These are phyloP conservation scores for Kwoniella mangroviensis DNA, from an alignment of 768 basidiomycete species.

Conservation along the genomic window DNA sequence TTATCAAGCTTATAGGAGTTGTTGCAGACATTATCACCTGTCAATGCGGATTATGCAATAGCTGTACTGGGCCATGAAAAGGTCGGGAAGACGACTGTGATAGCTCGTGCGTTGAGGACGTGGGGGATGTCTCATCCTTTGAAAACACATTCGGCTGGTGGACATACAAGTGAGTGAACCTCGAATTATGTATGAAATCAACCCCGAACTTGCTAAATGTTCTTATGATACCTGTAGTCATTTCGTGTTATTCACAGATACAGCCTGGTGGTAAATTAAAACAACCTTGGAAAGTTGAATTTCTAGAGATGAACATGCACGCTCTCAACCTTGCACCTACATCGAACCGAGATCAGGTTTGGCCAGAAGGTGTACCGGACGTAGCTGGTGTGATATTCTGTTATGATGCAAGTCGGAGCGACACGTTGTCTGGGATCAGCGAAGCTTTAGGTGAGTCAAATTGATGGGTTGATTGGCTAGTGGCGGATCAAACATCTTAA, in stretches of 20 bases:
- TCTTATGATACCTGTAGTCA: slow-evolving; percentile 19
- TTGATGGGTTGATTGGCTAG: neutral
- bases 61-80: slow-evolving; percentile 77
- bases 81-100: slow-evolving; percentile 84
- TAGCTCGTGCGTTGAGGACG: slow-evolving; percentile 73
- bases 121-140: slow-evolving; percentile 57
- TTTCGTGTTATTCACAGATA: slow-evolving; percentile 36
- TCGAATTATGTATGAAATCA: neutral
- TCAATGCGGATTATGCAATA: slow-evolving; percentile 58
- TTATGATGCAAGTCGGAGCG: slow-evolving; percentile 71
- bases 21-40: neutral
- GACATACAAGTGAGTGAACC: slow-evolving; percentile 39
- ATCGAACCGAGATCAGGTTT: slow-evolving; percentile 19
- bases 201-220: neutral
- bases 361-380: slow-evolving; percentile 60
- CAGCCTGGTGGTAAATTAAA: slow-evolving; percentile 46
- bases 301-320: slow-evolving; percentile 53
- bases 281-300: slow-evolving; percentile 44
- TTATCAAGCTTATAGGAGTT: neutral
- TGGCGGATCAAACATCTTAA: neutral
- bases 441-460: slow-evolving; percentile 69
- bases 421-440: slow-evolving; percentile 71
- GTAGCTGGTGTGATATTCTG: slow-evolving; percentile 83
- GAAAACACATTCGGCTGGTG: slow-evolving; percentile 27
- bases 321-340: slow-evolving; percentile 43